These are phyloP conservation scores for Patellifolia procumbens DNA, from an alignment of 179 eudicot genomes.

Conservation along the genomic window DNA sequence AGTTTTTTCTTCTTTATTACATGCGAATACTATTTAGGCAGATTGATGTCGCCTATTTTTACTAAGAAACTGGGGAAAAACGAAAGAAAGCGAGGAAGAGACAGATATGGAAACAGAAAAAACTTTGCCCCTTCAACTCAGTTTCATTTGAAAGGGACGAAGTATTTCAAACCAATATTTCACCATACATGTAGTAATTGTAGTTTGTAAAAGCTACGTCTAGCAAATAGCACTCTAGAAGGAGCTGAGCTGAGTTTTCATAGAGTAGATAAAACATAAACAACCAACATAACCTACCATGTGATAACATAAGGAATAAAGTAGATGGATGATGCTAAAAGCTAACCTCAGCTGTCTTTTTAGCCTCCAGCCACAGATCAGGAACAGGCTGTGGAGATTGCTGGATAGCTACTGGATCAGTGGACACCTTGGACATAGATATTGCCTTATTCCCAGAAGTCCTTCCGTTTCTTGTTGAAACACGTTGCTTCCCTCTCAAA, in stretches of 20 bases:
- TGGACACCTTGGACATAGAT: conserved; percentile 20
- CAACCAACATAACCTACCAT: conserved; percentile 16
- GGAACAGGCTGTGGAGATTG: conserved; percentile 49
- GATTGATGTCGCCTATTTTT: too few species aligned
- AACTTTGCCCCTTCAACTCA: too few species aligned
- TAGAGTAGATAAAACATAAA: not conserved
- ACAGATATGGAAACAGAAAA: too few species aligned
- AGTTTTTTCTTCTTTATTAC: too few species aligned
- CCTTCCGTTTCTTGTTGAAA: conserved; percentile 37
- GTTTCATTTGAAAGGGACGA: too few species aligned
- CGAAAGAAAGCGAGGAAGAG: too few species aligned
- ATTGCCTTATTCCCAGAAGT: conserved; percentile 28
- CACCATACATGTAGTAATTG: too few species aligned
- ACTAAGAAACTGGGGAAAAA: too few species aligned
- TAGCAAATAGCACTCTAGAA: not conserved
- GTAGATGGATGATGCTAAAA: conserved; percentile 16
- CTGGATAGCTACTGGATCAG: conserved; percentile 30
- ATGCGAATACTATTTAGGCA: too few species aligned
- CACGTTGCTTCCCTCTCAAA: conserved; percentile 34
- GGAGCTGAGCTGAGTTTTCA: conserved; percentile 3
- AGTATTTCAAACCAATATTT: too few species aligned
- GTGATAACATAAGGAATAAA: not conserved
- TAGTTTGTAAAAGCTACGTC: not conserved
- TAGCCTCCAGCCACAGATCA: conserved; percentile 79
- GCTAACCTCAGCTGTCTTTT: conserved; percentile 77